Evolutionary conservation across 768 basidiomycete species (phyloP).

Genomic region (Psilocybe cubensis): DNA sequence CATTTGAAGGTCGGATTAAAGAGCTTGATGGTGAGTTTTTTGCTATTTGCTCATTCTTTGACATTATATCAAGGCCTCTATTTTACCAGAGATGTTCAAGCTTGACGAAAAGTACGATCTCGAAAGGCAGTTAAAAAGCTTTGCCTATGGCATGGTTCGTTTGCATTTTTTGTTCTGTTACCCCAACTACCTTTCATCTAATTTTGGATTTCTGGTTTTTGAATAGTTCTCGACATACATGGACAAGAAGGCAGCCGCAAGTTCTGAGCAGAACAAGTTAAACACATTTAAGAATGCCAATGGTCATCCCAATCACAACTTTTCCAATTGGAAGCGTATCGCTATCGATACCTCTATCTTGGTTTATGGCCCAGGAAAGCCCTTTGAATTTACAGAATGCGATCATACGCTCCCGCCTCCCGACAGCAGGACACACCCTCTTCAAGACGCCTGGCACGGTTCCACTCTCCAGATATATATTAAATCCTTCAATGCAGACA

Average conservation of each 20-base stretch:
- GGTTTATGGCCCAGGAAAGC: neutral
- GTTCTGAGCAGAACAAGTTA: neutral
- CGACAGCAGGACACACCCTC: neutral
- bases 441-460: neutral
- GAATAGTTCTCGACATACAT: neutral
- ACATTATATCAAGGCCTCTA: neutral
- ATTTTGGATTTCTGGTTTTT: neutral
- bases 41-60: neutral
- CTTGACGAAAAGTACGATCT: constrained; percentile 9
- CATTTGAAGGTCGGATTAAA: constrained; percentile 12
- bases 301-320: neutral
- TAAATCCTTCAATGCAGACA: neutral
- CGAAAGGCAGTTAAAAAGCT: constrained; percentile 12
- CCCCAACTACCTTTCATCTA: neutral
- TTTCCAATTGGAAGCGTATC: neutral
- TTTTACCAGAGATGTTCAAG: constrained; percentile 6
- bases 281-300: neutral
- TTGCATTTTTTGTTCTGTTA: neutral
- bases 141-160: constrained; percentile 21
- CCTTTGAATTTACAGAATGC: neutral
- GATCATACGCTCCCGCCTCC: neutral
- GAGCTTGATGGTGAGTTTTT: constrained; percentile 12
- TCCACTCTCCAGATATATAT: neutral
- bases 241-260: neutral
- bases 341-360: neutral